Evolutionary conservation across 2,329 filamentous ascomycete genomes (phyloP).

Genomic region (Alternaria burnsii): DNA sequence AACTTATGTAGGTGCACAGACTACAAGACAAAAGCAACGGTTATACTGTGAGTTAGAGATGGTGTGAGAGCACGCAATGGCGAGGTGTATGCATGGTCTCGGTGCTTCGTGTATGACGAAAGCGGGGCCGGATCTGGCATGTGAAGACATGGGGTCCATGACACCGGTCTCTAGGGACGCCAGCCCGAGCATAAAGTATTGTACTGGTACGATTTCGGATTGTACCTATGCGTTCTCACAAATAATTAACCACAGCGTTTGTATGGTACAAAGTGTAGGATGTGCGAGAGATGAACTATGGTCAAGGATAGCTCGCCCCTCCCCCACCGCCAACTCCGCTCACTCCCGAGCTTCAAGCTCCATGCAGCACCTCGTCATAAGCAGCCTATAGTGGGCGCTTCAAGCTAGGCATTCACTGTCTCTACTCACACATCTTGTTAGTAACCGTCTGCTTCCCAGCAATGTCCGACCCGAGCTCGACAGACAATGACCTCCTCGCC

Average conservation of each 20-base stretch:
- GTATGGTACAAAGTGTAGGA: not conserved
- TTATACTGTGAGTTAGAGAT: not conserved
- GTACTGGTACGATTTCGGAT: too few species aligned
- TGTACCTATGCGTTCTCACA: not conserved
- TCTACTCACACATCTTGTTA: not conserved
- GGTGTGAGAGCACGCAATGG: conserved; percentile 31
- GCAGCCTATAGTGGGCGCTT: not conserved
- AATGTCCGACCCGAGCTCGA: conserved; percentile 28
- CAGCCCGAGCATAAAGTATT: not conserved
- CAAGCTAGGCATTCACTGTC: not conserved
- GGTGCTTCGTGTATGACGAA: conserved; percentile 39
- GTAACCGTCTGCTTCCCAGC: not conserved
- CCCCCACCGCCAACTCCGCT: conserved; percentile 32
- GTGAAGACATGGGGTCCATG: not conserved
- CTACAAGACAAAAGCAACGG: not conserved
- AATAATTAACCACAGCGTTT: not conserved
- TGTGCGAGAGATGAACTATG: not conserved
- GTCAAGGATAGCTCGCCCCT: conserved; percentile 12
- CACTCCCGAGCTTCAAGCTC: conserved; percentile 22
- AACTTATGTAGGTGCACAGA: not conserved
- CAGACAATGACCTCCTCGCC: conserved; percentile 56
- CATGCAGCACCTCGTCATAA: conserved; percentile 14
- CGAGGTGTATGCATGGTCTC: conserved; percentile 25
- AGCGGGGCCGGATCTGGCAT: conserved; percentile 17
- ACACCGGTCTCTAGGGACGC: not conserved